Percentiles rank a stretch among this genome's conserved stretches.
Evolutionary conservation across 2,329 filamentous ascomycete species (phyloP).

Genomic region (Neonectria neomacrospora): DNA sequence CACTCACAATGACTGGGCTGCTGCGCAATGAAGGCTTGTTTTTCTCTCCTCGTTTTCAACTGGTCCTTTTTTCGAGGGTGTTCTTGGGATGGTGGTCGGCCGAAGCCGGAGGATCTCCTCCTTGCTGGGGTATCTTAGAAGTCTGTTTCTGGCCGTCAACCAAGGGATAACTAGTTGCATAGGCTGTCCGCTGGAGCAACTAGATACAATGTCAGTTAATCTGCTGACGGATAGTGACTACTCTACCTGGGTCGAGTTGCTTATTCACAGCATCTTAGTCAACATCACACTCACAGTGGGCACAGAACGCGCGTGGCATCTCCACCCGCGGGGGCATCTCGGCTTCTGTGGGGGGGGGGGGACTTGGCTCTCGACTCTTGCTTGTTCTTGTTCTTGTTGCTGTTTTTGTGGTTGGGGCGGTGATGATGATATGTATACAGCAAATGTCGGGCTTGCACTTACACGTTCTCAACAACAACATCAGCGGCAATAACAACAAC

Average conservation of each 20-base stretch:
- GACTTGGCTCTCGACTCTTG: not conserved
- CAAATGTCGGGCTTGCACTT: not conserved
- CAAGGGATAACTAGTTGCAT: not conserved
- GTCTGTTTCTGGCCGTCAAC: too few relatives aligned
- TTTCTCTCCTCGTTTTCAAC: not conserved
- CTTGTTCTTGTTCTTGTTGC: not conserved
- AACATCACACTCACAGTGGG: constrained; percentile 4
- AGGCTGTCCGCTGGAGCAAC: too few relatives aligned
- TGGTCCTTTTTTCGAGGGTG: not conserved
- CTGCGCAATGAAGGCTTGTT: constrained; percentile 2
- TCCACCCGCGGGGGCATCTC: constrained; percentile 16
- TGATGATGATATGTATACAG: not conserved
- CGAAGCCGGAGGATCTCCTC: constrained; percentile 7
- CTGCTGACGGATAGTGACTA: not conserved
- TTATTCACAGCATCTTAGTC: not conserved
- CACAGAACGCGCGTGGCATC: constrained; percentile 1
- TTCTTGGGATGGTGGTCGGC: not conserved
- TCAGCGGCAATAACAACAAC: too few relatives aligned
- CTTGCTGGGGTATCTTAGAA: too few relatives aligned
- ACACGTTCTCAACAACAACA: not conserved
- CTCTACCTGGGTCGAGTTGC: not conserved
- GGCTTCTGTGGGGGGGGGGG: constrained; percentile 2
- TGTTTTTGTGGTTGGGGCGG: not conserved
- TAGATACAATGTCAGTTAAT: too few relatives aligned
- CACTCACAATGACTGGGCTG: too few relatives aligned